A percentile compares a stretch with the other conserved stretches of the same genome.
These are phyloP conservation scores for Chloris gayana DNA, from an alignment of 176 grass and related monocot genomes.

Conservation along the genomic window DNA sequence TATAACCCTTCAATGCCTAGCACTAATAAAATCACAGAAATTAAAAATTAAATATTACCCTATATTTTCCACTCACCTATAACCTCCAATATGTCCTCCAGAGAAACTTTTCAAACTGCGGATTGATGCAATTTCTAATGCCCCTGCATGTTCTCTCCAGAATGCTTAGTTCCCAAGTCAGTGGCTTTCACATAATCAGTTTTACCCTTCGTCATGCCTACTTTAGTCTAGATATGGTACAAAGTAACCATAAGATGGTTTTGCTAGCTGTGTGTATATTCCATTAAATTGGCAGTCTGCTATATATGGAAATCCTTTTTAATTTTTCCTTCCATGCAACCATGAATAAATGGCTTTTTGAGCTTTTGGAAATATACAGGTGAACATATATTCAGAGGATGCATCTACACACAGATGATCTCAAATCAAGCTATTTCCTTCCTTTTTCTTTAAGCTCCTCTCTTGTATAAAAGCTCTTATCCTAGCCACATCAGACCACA, in stretches of 20 bases:
- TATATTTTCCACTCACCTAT: slow-evolving; percentile 13
- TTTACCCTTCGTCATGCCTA: no score
- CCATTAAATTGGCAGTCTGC: neutral
- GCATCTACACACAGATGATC: neutral
- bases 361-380: neutral
- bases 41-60: neutral
- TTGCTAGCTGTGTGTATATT: neutral
- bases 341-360: neutral
- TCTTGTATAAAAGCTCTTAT: slow-evolving; percentile 65
- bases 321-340: neutral
- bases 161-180: neutral
- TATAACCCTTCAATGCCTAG: no score
- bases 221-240: neutral
- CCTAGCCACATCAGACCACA: slow-evolving; percentile 57
- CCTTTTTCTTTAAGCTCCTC: slow-evolving; percentile 54
- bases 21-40: neutral
- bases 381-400: neutral
- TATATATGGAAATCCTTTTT: neutral
- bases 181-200: slow-evolving; percentile 18
- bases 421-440: slow-evolving; percentile 51
- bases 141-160: neutral
- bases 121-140: neutral
- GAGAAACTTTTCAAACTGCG: neutral
- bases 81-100: neutral
- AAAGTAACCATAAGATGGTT: neutral